Percentiles rank a stretch among this genome's conserved stretches.
These are phyloP conservation scores for Fusarium humuli DNA, from an alignment of 2,329 filamentous ascomycete genomes.

Conservation along the genomic window DNA sequence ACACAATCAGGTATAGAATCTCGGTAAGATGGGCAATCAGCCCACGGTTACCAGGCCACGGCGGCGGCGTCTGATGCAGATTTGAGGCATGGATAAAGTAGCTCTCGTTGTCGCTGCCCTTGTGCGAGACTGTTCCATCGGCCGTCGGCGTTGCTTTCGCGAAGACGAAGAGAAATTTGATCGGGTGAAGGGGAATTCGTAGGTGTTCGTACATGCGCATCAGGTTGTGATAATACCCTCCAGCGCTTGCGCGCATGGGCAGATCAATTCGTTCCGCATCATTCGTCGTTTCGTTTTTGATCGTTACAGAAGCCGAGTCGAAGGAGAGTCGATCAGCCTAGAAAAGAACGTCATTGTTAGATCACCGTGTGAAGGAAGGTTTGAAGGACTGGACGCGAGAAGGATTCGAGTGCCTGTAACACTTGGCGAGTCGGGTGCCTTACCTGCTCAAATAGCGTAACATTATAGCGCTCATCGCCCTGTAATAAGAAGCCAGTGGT, in stretches of 20 bases:
- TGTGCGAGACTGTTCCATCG: conserved; percentile 10
- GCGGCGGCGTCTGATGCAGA: conserved; percentile 60
- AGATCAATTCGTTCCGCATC: conserved; percentile 53
- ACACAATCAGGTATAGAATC: conserved; percentile 57
- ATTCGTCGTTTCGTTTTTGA: conserved; percentile 49
- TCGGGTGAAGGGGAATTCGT: conserved; percentile 60
- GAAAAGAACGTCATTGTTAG: background rate
- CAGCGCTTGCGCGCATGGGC: conserved; percentile 54
- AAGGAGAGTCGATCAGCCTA: conserved; percentile 53
- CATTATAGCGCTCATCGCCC: conserved; percentile 49
- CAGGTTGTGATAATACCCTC: conserved; percentile 66
- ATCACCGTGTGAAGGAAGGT: background rate
- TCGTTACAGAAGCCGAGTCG: conserved; percentile 54
- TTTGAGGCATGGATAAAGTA: conserved; percentile 68
- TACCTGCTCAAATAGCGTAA: conserved; percentile 56
- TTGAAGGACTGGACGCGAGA: background rate
- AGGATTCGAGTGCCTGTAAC: conserved; percentile 3
- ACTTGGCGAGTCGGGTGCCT: background rate
- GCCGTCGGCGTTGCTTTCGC: conserved; percentile 48
- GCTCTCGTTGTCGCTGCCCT: conserved; percentile 45
- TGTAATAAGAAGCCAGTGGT: conserved; percentile 52
- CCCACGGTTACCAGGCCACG: conserved; percentile 53
- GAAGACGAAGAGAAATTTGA: conserved; percentile 66
- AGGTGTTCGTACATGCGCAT: conserved; percentile 67
- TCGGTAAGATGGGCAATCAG: conserved; percentile 57